These are phyloP conservation scores for Auxenochlorella pyrenoidosa DNA, from an alignment of 139 green algal species.

Conservation along the genomic window DNA sequence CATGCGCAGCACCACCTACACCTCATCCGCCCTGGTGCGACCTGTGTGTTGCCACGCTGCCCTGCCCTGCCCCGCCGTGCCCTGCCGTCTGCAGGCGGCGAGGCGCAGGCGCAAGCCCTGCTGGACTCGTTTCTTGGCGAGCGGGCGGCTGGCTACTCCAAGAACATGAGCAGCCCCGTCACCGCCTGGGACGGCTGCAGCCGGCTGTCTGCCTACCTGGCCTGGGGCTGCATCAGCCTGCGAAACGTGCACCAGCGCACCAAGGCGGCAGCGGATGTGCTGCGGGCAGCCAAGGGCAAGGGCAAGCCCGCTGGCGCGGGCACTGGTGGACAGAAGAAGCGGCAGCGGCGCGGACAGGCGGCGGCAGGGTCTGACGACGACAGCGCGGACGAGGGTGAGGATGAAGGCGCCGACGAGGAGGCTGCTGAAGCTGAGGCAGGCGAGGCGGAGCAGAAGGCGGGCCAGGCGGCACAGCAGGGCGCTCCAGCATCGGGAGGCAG, in stretches of 20 bases:
- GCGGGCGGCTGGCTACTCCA: background rate
- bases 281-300: background rate
- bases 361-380: background rate
- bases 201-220: background rate
- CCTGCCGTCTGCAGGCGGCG: background rate
- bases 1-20: too few relatives aligned
- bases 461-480: too few relatives aligned
- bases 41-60: too few relatives aligned
- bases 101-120: background rate
- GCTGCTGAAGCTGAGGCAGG: background rate
- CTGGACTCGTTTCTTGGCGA: background rate
- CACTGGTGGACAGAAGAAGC: background rate
- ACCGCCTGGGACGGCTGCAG: slow-evolving; percentile 7
- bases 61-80: background rate
- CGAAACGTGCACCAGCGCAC: slow-evolving; percentile 11
- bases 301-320: background rate
- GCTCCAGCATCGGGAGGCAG: background rate
- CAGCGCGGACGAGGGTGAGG: background rate
- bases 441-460: background rate
- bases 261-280: background rate
- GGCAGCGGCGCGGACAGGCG: background rate
- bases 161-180: background rate
- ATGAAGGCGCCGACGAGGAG: background rate
- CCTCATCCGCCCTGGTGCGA: too few relatives aligned
- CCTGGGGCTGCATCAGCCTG: slow-evolving; percentile 26